Conservation (phyloP, 164 flowering plant species). For the Magnolia changhungtana region DNA sequence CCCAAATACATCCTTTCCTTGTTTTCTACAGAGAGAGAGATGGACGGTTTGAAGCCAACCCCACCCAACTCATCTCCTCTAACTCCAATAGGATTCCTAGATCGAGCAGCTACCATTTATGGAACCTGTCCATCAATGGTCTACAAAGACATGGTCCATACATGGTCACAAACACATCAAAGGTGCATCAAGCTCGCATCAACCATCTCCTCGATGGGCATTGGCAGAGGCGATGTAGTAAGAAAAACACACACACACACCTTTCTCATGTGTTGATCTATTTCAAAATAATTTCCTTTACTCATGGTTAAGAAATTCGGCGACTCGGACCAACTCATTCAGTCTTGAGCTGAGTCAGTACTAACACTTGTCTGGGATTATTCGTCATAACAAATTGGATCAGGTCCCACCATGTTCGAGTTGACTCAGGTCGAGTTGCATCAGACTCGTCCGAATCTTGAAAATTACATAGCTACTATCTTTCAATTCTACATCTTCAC, state of each 20-base stretch:
- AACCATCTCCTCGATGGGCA: constrained; percentile 40
- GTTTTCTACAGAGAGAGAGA: background rate
- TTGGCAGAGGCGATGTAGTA: constrained; percentile 47
- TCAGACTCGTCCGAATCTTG: too few relatives aligned
- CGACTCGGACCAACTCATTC: too few relatives aligned
- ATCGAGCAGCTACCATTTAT: constrained; percentile 45
- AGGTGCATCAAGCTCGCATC: constrained; percentile 48
- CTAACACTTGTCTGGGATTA: too few relatives aligned
- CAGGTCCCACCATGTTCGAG: too few relatives aligned
- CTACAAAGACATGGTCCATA: constrained; percentile 31
- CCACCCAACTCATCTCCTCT: background rate
- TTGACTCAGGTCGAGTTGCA: too few relatives aligned
- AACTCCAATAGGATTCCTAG: constrained; percentile 30
- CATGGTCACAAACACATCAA: constrained; percentile 40
- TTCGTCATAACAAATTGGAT: too few relatives aligned
- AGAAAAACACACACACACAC: constrained; percentile 9
- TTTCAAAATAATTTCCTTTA: background rate
- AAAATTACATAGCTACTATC: too few relatives aligned
- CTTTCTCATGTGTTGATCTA: background rate
- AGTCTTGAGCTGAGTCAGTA: too few relatives aligned
- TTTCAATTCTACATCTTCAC: too few relatives aligned
- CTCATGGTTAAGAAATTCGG: too few relatives aligned
- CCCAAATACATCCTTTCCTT: too few relatives aligned
- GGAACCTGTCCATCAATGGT: constrained; percentile 38
- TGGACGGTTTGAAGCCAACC: background rate